These are phyloP conservation scores for Pyrenochaeta sp. DNA, from an alignment of 2,329 filamentous ascomycete species.

Conservation along the genomic window DNA sequence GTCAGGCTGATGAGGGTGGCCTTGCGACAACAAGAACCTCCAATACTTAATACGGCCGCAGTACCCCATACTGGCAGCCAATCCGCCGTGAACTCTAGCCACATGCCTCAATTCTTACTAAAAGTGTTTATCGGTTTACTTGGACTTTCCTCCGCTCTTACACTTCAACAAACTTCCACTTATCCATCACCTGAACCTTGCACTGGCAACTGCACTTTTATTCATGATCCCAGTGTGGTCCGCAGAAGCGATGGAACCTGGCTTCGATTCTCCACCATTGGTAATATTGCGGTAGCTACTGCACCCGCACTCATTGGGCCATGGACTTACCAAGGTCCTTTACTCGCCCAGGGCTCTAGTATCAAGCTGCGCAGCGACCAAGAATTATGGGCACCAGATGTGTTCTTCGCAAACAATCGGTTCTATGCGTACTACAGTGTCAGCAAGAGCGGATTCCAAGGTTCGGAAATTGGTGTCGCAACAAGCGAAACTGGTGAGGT, in stretches of 20 bases:
- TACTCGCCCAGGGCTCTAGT: slow-evolving; percentile 53
- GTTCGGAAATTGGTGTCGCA: slow-evolving; percentile 66
- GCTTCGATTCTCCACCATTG: slow-evolving; percentile 62
- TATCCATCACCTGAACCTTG: slow-evolving; percentile 47
- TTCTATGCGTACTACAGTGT: slow-evolving; percentile 71
- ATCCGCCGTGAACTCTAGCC: no score
- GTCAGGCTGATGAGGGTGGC: no score
- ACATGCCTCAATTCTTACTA: no score
- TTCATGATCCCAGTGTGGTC: slow-evolving; percentile 59
- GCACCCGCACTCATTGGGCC: slow-evolving; percentile 56
- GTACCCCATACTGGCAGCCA: no score
- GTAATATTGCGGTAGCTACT: slow-evolving; percentile 57
- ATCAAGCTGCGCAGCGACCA: slow-evolving; percentile 38
- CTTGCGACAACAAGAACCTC: no score
- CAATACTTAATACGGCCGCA: no score
- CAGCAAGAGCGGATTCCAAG: slow-evolving; percentile 65
- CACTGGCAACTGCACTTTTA: slow-evolving; percentile 50
- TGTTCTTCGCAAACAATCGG: slow-evolving; percentile 35
- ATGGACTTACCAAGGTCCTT: slow-evolving; percentile 57
- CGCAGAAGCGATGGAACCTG: slow-evolving; percentile 58
- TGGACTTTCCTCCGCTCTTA: neutral
- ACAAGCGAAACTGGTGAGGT: slow-evolving; percentile 56
- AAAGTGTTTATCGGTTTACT: neutral
- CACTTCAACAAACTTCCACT: slow-evolving; percentile 3
- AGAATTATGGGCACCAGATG: slow-evolving; percentile 19